Percentiles rank a stretch among this genome's conserved stretches.
phyloP scores from a whole-genome alignment of 345 rosid species.

The Gossypium herbaceum region DNA sequence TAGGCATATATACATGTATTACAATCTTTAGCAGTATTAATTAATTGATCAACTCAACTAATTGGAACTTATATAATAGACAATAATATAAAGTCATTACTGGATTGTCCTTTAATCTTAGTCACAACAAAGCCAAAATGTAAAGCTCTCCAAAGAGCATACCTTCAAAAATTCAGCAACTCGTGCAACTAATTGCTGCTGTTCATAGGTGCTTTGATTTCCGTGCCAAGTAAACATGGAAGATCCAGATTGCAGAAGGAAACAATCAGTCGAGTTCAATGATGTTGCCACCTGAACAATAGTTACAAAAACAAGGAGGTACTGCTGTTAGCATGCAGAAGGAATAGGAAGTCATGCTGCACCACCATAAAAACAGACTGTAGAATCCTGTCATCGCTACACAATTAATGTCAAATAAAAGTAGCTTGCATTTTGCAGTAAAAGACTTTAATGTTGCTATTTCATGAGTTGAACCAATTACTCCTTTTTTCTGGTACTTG shows the following conservation, averaged over 20 bases:
- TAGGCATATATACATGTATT: neutral
- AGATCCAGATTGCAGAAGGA: slow-evolving; percentile 95
- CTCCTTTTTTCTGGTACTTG: neutral
- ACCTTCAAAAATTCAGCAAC: slow-evolving; percentile 92
- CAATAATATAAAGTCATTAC: neutral
- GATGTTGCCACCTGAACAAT: slow-evolving; percentile 72
- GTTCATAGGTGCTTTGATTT: slow-evolving; percentile 87
- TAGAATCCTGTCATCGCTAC: neutral
- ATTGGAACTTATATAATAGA: neutral
- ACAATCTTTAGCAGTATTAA: neutral
- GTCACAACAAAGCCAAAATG: slow-evolving; percentile 14
- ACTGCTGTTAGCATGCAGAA: neutral
- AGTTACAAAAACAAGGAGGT: slow-evolving; percentile 15
- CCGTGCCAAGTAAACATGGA: slow-evolving; percentile 92
- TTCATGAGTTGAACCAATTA: neutral
- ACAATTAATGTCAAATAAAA: neutral
- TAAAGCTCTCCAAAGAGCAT: slow-evolving; percentile 7
- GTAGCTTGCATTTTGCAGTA: neutral
- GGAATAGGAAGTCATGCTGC: slow-evolving; percentile 1
- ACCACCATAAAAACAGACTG: neutral
- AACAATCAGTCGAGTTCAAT: slow-evolving; percentile 80
- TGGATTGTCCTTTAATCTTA: neutral
- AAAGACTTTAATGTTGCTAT: neutral
- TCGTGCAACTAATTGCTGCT: slow-evolving; percentile 78
- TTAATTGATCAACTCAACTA: neutral